Conservation (phyloP, 1,284 basidiomycete species). For the Papiliotrema flavescens region DNA sequence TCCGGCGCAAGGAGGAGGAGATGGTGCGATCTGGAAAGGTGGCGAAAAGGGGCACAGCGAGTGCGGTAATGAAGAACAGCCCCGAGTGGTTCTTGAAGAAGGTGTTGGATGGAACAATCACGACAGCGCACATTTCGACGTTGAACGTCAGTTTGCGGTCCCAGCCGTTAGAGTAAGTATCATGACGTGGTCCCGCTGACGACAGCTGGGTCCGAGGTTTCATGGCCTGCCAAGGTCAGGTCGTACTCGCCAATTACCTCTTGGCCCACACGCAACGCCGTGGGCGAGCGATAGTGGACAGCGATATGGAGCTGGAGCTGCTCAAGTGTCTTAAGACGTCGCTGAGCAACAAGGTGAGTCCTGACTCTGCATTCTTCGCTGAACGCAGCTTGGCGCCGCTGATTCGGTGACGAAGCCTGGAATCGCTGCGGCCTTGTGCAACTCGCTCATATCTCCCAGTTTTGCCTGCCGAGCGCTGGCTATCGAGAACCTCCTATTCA, state of each 20-base stretch:
- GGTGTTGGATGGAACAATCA: constrained; percentile 37
- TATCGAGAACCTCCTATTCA: constrained; percentile 64
- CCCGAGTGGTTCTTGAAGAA: constrained; percentile 61
- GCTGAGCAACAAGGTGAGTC: constrained; percentile 68
- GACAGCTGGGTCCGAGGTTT: constrained; percentile 77
- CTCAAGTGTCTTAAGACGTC: constrained; percentile 84
- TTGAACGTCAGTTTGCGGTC: constrained; percentile 59
- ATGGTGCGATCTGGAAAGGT: constrained; percentile 54
- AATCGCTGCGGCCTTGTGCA: constrained; percentile 76
- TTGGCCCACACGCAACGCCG: constrained; percentile 51
- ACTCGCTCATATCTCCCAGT: constrained; percentile 78
- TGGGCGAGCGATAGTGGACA: constrained; percentile 67
- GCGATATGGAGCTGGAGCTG: constrained; percentile 77
- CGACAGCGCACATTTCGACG: constrained; percentile 28
- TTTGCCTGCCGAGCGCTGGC: constrained; percentile 75
- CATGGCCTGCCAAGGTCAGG: constrained; percentile 72
- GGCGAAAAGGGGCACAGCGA: constrained; percentile 37
- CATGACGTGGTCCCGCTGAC: constrained; percentile 2
- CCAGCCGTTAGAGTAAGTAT: constrained; percentile 68
- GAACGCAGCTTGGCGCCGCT: constrained; percentile 61
- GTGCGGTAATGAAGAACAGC: constrained; percentile 56
- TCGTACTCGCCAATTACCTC: constrained; percentile 77
- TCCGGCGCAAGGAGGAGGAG: constrained; percentile 58
- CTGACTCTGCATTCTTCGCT: background rate
- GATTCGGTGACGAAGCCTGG: constrained; percentile 75